A percentile compares a stretch with the other conserved stretches of the same genome.
Conservation (phyloP, 805 yeast species). For the Millerozyma miso region DNA sequence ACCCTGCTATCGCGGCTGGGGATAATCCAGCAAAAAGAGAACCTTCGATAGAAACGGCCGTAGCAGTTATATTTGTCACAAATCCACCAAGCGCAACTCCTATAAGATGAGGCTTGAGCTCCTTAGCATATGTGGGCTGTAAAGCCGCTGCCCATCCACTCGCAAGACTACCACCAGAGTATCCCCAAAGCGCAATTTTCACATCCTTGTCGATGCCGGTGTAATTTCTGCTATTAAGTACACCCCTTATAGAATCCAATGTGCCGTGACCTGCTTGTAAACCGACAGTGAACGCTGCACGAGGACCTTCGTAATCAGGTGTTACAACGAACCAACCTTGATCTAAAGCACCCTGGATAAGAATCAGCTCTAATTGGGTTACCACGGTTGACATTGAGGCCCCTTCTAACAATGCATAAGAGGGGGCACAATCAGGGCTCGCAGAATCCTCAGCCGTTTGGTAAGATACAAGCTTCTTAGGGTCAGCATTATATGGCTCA, state of each 20-base stretch:
- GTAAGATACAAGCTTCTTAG: slow-evolving; percentile 21
- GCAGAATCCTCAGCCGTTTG: slow-evolving; percentile 29
- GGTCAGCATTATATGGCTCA: slow-evolving; percentile 26
- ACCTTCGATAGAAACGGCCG: slow-evolving; percentile 21
- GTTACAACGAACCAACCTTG: slow-evolving; percentile 30
- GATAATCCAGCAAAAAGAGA: slow-evolving; percentile 26
- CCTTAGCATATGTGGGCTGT: slow-evolving; percentile 35
- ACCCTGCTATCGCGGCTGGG: slow-evolving; percentile 26
- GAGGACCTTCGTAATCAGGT: slow-evolving; percentile 35
- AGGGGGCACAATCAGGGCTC: slow-evolving; percentile 22
- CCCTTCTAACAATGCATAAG: slow-evolving; percentile 17
- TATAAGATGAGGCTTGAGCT: slow-evolving; percentile 15
- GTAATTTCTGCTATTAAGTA: slow-evolving; percentile 11
- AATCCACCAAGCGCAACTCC: slow-evolving; percentile 37
- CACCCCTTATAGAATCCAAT: slow-evolving; percentile 29
- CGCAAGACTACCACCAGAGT: slow-evolving; percentile 38
- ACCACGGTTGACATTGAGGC: slow-evolving; percentile 8
- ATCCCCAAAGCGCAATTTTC: slow-evolving; percentile 28
- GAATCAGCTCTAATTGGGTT: slow-evolving; percentile 13
- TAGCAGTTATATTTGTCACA: slow-evolving; percentile 29
- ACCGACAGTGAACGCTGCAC: slow-evolving; percentile 29
- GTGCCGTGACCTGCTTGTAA: slow-evolving; percentile 26
- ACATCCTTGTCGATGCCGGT: slow-evolving; percentile 19
- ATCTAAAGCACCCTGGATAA: slow-evolving; percentile 17
- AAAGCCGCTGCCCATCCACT: slow-evolving; percentile 35